Conservation (phyloP, 1,139 yeast species). For the Nakaseomyces kungkrabaensis region DNA sequence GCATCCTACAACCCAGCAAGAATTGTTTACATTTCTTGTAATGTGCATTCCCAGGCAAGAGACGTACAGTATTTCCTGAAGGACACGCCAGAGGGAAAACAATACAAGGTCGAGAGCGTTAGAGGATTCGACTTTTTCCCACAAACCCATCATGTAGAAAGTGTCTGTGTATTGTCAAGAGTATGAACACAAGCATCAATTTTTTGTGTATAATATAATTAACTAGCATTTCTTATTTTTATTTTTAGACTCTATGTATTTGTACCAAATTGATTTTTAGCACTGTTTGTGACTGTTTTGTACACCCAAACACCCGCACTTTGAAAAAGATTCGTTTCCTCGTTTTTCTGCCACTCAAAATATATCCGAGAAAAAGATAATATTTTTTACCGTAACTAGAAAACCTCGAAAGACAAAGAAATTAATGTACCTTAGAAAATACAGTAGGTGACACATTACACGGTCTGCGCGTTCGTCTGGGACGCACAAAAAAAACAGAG, state of each 20-base stretch:
- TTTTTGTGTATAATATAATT: too few relatives aligned
- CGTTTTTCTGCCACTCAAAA: not conserved
- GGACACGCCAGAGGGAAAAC: slow-evolving; percentile 50
- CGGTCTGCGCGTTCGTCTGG: not conserved
- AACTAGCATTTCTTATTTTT: too few relatives aligned
- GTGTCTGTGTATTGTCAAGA: slow-evolving; percentile 69
- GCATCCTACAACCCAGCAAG: slow-evolving; percentile 74
- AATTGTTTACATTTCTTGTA: slow-evolving; percentile 88
- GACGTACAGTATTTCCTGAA: slow-evolving; percentile 77
- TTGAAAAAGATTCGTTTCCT: too few relatives aligned
- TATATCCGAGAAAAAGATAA: not conserved
- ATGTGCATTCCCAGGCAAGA: slow-evolving; percentile 95
- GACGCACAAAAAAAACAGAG: not conserved
- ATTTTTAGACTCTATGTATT: too few relatives aligned
- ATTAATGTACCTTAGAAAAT: too few relatives aligned
- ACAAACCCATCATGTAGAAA: slow-evolving; percentile 94
- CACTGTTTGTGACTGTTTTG: not conserved
- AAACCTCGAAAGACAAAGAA: not conserved
- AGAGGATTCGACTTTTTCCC: slow-evolving; percentile 97
- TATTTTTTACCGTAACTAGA: not conserved
- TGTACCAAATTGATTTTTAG: too few relatives aligned
- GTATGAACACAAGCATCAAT: slow-evolving; percentile 8
- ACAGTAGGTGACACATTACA: too few relatives aligned
- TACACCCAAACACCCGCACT: not conserved
- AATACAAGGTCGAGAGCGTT: slow-evolving; percentile 66